These are phyloP conservation scores for Hypoxylon fuscum DNA, from an alignment of 495 filamentous ascomycete species.

Conservation along the genomic window DNA sequence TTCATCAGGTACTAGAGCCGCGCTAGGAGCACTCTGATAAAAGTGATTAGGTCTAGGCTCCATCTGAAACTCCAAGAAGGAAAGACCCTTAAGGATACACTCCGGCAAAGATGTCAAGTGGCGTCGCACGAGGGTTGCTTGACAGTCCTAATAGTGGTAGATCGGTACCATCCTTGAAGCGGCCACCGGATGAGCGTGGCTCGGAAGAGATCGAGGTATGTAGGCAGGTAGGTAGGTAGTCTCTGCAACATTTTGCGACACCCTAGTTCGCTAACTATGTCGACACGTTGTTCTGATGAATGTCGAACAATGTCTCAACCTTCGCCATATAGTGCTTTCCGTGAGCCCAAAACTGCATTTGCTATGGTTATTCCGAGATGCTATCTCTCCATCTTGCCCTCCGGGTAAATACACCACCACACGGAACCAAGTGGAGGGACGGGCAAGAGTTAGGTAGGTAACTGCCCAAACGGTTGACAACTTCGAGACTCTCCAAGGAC, in stretches of 20 bases:
- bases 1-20: slow-evolving; percentile 23
- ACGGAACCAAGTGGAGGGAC: too few relatives aligned
- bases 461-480: too few relatives aligned
- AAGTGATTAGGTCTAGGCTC: slow-evolving; percentile 29
- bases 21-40: slow-evolving; percentile 29
- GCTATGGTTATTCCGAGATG: slow-evolving; percentile 9
- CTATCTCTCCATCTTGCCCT: slow-evolving; percentile 1
- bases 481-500: slow-evolving; percentile 9
- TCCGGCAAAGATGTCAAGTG: slow-evolving; percentile 28
- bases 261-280: slow-evolving; percentile 9
- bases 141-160: slow-evolving; percentile 9
- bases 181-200: slow-evolving; percentile 14
- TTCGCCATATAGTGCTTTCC: slow-evolving; percentile 15
- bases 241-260: slow-evolving; percentile 21
- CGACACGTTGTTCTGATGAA: slow-evolving; percentile 17
- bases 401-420: slow-evolving; percentile 39
- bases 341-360: slow-evolving; percentile 21
- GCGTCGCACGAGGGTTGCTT: slow-evolving; percentile 27
- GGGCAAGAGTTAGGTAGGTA: too few relatives aligned
- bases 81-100: slow-evolving; percentile 16
- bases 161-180: slow-evolving; percentile 22
- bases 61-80: slow-evolving; percentile 32
- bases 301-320: slow-evolving; percentile 32
- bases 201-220: slow-evolving; percentile 10
- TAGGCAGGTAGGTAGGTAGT: background rate